These are phyloP conservation scores for Fusarium begoniae DNA, from an alignment of 2,329 filamentous ascomycete species.

Conservation along the genomic window DNA sequence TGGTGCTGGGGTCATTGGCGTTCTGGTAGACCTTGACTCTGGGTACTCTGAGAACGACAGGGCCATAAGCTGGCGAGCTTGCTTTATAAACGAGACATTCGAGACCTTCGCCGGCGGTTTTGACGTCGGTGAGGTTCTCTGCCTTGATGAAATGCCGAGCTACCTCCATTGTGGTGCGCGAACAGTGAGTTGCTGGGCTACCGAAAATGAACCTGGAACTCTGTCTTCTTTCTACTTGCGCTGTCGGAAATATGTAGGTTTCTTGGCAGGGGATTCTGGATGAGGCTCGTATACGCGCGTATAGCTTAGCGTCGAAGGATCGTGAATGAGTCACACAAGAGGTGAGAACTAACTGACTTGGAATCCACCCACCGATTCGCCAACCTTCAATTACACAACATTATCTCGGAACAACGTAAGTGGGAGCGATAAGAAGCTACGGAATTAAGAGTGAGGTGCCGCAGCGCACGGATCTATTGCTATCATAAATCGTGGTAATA, in stretches of 20 bases:
- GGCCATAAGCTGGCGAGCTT: background rate
- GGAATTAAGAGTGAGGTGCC: too few species aligned
- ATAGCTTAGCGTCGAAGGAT: background rate
- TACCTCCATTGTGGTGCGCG: background rate
- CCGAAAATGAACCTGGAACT: background rate
- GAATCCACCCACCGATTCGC: background rate
- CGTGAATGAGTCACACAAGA: background rate
- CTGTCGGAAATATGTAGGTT: background rate
- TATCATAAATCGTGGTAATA: background rate
- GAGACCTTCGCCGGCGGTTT: constrained; percentile 3
- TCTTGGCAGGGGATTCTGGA: background rate
- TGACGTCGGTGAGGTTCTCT: background rate
- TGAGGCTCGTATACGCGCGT: background rate
- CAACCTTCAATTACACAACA: background rate
- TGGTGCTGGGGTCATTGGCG: background rate
- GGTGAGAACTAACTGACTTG: background rate
- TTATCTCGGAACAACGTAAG: background rate
- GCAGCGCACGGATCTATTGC: background rate
- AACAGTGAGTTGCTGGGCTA: background rate
- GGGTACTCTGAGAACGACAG: constrained; percentile 5
- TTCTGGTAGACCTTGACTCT: constrained; percentile 13
- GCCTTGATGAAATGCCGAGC: background rate
- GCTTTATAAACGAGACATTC: constrained; percentile 20
- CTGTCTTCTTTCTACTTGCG: background rate
- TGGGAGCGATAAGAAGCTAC: background rate